Percentiles rank a stretch among this genome's conserved stretches.
These are phyloP conservation scores for Phytophthora colocasiae DNA, from an alignment of 352 stramenopile genomes.

Conservation along the genomic window DNA sequence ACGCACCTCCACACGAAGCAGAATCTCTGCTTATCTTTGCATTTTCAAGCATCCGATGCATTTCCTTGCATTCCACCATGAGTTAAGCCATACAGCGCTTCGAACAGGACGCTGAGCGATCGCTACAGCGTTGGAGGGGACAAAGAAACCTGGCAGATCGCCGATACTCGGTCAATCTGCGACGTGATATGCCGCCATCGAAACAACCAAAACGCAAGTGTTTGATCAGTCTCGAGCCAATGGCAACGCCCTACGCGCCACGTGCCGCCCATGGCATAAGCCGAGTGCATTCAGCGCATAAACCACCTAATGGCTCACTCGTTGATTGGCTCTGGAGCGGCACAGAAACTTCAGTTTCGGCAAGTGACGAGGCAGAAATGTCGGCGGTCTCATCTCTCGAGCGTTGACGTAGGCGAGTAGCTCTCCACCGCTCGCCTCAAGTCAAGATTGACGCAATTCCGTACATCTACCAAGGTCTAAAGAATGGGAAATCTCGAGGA, in stretches of 20 bases:
- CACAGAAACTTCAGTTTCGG: conserved; percentile 22
- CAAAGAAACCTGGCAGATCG: not conserved
- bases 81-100: not conserved
- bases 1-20: conserved; percentile 17
- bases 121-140: not conserved
- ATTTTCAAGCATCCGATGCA: conserved; percentile 6
- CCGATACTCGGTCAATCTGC: conserved; percentile 7
- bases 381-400: conserved; percentile 23
- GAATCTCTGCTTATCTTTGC: conserved; percentile 32
- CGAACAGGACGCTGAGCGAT: not conserved
- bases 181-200: conserved; percentile 35
- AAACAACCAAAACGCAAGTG: conserved; percentile 17
- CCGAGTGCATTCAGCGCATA: conserved; percentile 17
- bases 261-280: conserved; percentile 35
- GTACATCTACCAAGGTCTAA: no score
- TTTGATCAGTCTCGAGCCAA: conserved; percentile 6
- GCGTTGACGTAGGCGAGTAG: conserved; percentile 11
- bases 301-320: conserved; percentile 15
- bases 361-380: conserved; percentile 36
- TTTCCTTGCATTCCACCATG: conserved; percentile 5
- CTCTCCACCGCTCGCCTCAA: conserved; percentile 13
- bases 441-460: not conserved
- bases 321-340: conserved; percentile 22
- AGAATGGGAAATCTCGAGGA: no score
- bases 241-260: not conserved